These are phyloP conservation scores for Rhodotorula mucilaginosa DNA, from an alignment of 1,284 basidiomycete genomes.

Conservation along the genomic window DNA sequence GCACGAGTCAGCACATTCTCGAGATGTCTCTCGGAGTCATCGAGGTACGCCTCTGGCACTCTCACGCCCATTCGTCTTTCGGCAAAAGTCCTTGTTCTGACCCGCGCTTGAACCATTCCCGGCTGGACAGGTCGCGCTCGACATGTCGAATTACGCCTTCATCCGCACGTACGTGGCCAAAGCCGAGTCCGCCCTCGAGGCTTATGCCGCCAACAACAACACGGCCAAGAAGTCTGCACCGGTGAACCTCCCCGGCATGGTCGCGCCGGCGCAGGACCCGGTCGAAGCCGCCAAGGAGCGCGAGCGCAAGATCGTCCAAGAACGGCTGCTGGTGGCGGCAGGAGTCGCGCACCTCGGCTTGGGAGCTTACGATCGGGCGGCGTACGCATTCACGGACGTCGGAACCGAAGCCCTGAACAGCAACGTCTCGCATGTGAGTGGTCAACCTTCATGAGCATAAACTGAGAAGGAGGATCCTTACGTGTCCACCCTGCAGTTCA, in stretches of 20 bases:
- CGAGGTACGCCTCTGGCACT: slow-evolving; percentile 56
- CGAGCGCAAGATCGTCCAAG: slow-evolving; percentile 55
- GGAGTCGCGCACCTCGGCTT: slow-evolving; percentile 70
- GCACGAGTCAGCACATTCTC: slow-evolving; percentile 75
- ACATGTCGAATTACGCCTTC: slow-evolving; percentile 76
- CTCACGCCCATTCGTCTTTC: background rate
- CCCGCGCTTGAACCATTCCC: background rate
- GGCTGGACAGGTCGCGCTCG: slow-evolving; percentile 64
- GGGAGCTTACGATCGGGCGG: slow-evolving; percentile 71
- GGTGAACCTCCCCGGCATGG: slow-evolving; percentile 43
- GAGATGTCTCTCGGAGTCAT: slow-evolving; percentile 79
- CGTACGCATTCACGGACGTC: slow-evolving; percentile 56
- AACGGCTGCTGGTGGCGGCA: slow-evolving; percentile 73
- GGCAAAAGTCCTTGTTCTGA: no score
- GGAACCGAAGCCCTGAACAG: slow-evolving; percentile 31
- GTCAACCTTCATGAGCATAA: background rate
- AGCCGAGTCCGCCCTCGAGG: slow-evolving; percentile 77
- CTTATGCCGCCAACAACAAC: slow-evolving; percentile 37
- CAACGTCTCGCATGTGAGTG: slow-evolving; percentile 16
- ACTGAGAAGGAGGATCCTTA: background rate
- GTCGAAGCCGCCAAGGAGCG: slow-evolving; percentile 38
- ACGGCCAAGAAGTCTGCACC: slow-evolving; percentile 34
- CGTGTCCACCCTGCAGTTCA: slow-evolving; percentile 54
- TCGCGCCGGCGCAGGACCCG: slow-evolving; percentile 38
- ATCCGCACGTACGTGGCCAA: slow-evolving; percentile 84